Evolutionary conservation across 2,329 filamentous ascomycete genomes (phyloP).

Genomic region (Emergomyces orientalis): DNA sequence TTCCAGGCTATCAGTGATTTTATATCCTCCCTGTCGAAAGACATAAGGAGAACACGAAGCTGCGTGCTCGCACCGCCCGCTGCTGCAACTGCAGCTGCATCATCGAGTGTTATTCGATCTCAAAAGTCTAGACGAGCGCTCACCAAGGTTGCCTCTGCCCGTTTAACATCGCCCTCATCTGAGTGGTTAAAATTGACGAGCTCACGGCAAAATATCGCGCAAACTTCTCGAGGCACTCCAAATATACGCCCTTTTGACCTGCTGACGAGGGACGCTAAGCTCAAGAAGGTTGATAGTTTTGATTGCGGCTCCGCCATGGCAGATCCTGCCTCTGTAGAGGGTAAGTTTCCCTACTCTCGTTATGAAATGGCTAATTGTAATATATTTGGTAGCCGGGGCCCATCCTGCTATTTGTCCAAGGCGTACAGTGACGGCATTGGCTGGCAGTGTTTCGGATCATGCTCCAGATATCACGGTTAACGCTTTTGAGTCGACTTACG

Average conservation of each 20-base stretch:
- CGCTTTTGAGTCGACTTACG: background rate
- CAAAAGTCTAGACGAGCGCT: background rate
- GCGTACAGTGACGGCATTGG: background rate
- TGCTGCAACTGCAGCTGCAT: background rate
- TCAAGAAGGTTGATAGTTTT: background rate
- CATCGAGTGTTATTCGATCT: background rate
- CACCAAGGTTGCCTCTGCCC: background rate
- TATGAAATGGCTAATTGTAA: background rate
- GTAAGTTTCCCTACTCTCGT: background rate
- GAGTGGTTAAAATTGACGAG: constrained; percentile 4
- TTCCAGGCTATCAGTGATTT: background rate
- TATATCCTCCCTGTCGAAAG: constrained; percentile 2
- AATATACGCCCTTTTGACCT: background rate
- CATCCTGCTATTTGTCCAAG: background rate
- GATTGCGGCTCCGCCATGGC: background rate
- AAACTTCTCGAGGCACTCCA: background rate
- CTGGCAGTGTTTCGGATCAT: background rate
- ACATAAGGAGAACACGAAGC: background rate
- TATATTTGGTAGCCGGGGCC: background rate
- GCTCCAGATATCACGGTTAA: background rate
- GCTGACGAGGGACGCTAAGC: background rate
- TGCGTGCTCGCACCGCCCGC: background rate
- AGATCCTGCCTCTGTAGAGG: background rate
- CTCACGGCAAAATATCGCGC: background rate
- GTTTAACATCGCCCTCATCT: background rate